Percentiles rank a stretch among this genome's conserved stretches.
phyloP scores from a whole-genome alignment of 345 rosid species.

The Eucalyptus cloeziana region DNA sequence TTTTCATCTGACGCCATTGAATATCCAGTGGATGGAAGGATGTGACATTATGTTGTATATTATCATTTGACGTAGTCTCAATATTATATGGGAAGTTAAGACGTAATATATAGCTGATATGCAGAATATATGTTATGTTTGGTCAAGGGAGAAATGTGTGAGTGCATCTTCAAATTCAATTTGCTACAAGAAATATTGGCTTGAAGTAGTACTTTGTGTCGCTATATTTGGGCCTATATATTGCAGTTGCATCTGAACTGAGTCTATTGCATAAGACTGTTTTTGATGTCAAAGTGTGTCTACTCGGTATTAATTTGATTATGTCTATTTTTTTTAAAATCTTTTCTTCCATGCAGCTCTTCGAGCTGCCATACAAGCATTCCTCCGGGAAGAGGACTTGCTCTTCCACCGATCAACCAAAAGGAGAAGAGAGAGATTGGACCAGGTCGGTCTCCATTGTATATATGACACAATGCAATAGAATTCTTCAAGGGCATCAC shows the following conservation, averaged over 20 bases:
- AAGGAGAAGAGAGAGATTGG: conserved; percentile 77
- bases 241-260: neutral
- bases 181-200: neutral
- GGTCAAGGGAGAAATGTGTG: neutral
- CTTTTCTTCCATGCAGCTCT: conserved; percentile 35
- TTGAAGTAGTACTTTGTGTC: neutral
- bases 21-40: neutral
- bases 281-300: neutral
- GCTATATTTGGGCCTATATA: neutral
- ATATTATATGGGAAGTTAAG: neutral
- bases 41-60: neutral
- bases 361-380: conserved; percentile 77
- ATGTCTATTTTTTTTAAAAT: neutral
- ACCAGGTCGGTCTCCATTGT: conserved; percentile 32
- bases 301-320: neutral
- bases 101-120: neutral
- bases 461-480: neutral
- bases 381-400: conserved; percentile 60
- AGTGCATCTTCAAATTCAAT: neutral
- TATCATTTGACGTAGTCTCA: neutral
- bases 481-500: neutral
- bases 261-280: neutral
- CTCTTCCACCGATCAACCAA: conserved; percentile 48
- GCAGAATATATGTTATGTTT: neutral
- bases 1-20: neutral